Percentiles rank a stretch among this genome's conserved stretches.
These are phyloP conservation scores for Schizonepeta tenuifolia DNA, from an alignment of 257 asterid genomes.

Conservation along the genomic window DNA sequence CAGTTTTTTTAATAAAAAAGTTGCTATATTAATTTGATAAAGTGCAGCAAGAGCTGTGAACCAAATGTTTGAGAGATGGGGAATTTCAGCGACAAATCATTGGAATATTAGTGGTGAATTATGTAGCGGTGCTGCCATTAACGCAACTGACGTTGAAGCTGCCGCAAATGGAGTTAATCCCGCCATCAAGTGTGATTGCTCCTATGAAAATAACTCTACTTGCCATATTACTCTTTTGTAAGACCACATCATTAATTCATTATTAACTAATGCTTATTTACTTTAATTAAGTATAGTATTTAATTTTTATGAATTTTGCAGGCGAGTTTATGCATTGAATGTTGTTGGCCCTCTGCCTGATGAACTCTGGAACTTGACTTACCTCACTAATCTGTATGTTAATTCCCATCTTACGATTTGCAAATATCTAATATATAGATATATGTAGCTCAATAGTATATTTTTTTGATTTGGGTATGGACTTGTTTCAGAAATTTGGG, in stretches of 20 bases:
- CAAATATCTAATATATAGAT: no score
- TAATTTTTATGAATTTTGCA: conserved; percentile 26
- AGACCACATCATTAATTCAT: background rate
- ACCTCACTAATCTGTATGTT: conserved; percentile 46
- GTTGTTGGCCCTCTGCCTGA: conserved; percentile 48
- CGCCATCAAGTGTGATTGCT: conserved; percentile 54
- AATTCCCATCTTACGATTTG: no score
- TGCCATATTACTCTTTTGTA: conserved; percentile 58
- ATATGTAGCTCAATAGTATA: no score
- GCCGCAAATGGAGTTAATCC: conserved; percentile 33
- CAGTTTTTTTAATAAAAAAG: no score
- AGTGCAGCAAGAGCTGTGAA: conserved; percentile 50
- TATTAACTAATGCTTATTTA: background rate
- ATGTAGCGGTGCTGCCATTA: conserved; percentile 50
- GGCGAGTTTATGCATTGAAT: conserved; percentile 43
- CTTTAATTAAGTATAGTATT: no score
- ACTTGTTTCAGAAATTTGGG: conserved; percentile 49
- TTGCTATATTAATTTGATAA: no score
- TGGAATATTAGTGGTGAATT: conserved; percentile 61
- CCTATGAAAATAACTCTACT: conserved; percentile 26
- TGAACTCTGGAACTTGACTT: conserved; percentile 59
- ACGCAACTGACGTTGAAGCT: conserved; percentile 28
- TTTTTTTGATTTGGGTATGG: no score
- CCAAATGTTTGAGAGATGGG: conserved; percentile 43
- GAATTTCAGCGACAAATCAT: conserved; percentile 34